A percentile compares a stretch with the other conserved stretches of the same genome.
phyloP scores from a whole-genome alignment of 306 rosid species.

The Betula pendula region DNA sequence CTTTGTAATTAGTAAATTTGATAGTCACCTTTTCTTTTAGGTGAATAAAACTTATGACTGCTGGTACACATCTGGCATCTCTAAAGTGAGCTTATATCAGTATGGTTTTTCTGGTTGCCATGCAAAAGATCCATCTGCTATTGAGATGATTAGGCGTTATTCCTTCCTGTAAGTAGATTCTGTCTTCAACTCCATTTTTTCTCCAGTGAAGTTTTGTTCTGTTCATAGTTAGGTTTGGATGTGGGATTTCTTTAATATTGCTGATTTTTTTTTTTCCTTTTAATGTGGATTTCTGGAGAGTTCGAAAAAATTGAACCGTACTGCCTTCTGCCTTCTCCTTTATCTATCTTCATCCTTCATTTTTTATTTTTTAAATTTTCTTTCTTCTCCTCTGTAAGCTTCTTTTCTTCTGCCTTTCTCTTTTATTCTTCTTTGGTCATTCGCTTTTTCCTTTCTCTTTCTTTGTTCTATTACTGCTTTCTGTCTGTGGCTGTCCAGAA shows the following conservation, averaged over 20 bases:
- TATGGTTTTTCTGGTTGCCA: slow-evolving; percentile 74
- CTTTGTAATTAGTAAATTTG: slow-evolving; percentile 14
- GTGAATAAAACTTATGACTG: slow-evolving; percentile 84
- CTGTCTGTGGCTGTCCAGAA: not conserved
- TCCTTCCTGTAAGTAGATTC: slow-evolving; percentile 59
- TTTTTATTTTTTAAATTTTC: not conserved
- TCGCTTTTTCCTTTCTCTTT: not conserved
- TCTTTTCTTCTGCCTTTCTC: not conserved
- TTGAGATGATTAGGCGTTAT: slow-evolving; percentile 68
- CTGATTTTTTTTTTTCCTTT: not conserved
- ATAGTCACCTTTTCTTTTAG: slow-evolving; percentile 43
- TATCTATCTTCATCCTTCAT: not conserved
- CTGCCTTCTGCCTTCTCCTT: not conserved
- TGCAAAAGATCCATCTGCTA: slow-evolving; percentile 64
- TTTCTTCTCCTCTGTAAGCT: not conserved
- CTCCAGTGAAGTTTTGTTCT: not conserved
- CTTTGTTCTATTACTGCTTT: not conserved
- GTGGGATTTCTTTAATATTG: not conserved
- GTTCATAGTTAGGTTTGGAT: not conserved
- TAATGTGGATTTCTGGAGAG: not conserved
- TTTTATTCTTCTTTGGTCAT: not conserved
- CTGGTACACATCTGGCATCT: slow-evolving; percentile 80
- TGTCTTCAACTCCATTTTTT: not conserved
- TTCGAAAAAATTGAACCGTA: not conserved
- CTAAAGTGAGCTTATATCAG: slow-evolving; percentile 69